Evolutionary conservation across 768 basidiomycete genomes (phyloP).

Genomic region (Boletus insuetus): DNA sequence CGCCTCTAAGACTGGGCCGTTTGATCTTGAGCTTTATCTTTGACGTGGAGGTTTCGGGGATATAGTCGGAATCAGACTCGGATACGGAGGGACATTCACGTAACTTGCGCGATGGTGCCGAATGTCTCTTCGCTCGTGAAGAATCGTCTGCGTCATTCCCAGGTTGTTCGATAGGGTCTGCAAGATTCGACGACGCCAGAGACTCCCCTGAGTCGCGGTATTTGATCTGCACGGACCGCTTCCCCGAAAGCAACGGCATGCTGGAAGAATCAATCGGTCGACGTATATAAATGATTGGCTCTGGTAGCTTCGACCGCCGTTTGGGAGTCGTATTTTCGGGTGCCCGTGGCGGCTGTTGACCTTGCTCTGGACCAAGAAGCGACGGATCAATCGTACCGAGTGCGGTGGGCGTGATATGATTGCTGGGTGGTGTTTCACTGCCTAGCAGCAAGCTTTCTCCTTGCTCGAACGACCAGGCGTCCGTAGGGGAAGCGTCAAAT

Average conservation of each 20-base stretch:
- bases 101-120: constrained; percentile 18
- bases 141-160: background rate
- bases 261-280: constrained; percentile 23
- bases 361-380: constrained; percentile 21
- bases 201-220: constrained; percentile 21
- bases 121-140: background rate
- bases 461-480: constrained; percentile 11
- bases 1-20: background rate
- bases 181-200: background rate
- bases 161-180: background rate
- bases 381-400: constrained; percentile 31
- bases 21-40: background rate
- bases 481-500: background rate
- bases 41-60: constrained; percentile 9
- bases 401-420: background rate
- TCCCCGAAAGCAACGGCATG: constrained; percentile 19
- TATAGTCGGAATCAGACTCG: constrained; percentile 15
- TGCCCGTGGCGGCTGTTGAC: background rate
- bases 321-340: background rate
- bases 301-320: constrained; percentile 15
- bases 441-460: background rate
- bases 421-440: background rate
- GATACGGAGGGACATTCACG: background rate
- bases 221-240: constrained; percentile 30
- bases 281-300: constrained; percentile 31